These are phyloP conservation scores for Aspergillus fumigatus DNA, from an alignment of 2,329 filamentous ascomycete genomes.

Conservation along the genomic window DNA sequence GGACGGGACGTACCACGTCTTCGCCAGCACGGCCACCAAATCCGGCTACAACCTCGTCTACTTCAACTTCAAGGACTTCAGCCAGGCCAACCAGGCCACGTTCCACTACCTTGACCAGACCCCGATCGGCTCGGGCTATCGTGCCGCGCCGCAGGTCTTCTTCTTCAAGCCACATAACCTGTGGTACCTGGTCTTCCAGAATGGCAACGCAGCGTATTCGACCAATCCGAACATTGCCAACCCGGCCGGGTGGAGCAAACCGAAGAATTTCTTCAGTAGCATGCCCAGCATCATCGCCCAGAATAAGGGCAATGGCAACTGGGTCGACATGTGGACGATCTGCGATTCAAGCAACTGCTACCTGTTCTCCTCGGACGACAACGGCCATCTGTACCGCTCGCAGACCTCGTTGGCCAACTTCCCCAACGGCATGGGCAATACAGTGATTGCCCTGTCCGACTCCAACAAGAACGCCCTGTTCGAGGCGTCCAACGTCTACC, in stretches of 20 bases:
- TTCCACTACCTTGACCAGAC: constrained; percentile 8
- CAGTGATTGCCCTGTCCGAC: constrained; percentile 51
- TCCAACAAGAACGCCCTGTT: constrained; percentile 52
- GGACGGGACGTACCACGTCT: constrained; percentile 3
- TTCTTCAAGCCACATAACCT: constrained; percentile 57
- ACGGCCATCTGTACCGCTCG: constrained; percentile 61
- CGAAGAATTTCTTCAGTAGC: constrained; percentile 55
- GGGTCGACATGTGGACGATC: constrained; percentile 61
- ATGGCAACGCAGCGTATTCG: constrained; percentile 56
- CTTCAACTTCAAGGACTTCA: constrained; percentile 6
- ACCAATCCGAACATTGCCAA: constrained; percentile 54
- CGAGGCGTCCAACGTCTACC: constrained; percentile 65
- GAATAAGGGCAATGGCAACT: constrained; percentile 41
- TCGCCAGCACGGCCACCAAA: constrained; percentile 4
- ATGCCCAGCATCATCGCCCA: constrained; percentile 42
- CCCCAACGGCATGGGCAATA: constrained; percentile 56
- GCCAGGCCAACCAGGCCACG: neutral
- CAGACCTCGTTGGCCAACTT: constrained; percentile 61
- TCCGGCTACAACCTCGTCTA: constrained; percentile 6
- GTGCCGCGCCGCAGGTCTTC: constrained; percentile 59
- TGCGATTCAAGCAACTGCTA: constrained; percentile 60
- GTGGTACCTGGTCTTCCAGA: constrained; percentile 65
- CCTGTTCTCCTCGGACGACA: constrained; percentile 64
- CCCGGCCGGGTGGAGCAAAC: constrained; percentile 48
- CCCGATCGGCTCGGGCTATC: constrained; percentile 3